Base-by-base conservation (phyloP, 768 basidiomycete genomes). In the Tulasnella sp. region DNA sequence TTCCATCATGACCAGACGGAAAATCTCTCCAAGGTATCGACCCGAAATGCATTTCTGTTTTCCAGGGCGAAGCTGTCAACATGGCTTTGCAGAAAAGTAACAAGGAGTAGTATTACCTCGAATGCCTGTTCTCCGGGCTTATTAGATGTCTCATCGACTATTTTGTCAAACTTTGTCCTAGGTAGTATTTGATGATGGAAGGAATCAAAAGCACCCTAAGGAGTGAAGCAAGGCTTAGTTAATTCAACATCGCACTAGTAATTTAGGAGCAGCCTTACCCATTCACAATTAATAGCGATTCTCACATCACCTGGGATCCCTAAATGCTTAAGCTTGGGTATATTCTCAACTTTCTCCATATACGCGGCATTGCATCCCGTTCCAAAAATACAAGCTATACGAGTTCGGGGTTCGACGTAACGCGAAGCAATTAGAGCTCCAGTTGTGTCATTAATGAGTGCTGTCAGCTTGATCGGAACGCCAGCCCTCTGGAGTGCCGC, bases 311-410 rank as follows among this genome's bases (percentile, higher is more conserved):
- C 53, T 16, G 60, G 58, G 56, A 92, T 72, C 1, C 79, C 81
- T n/a, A 91, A 66, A 46, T 77, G 57, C 42, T 74, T 72, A 56
- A 96, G 78, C 72, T 99, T 99, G 34, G 83, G 76, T 43, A 96
- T 91, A 59, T 82, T 77, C 35, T 70, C 73, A 13, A 89, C 76
- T 52, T 79, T 78, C 63, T 99, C 93, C 88, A 95, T 92, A 62
- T 96, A 96, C 5, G 93, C 93, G 0, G 93, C 93, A 63, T 98
- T 98, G 64, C 92, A 96, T 0, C 95, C 95, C 5, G 95, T 99
- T 33, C 95, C 95, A 60, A 98, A 93, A 60, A 99, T 98, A 61
- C 85, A 83, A 1, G 89, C 95, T 59, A 96, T 92, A 63, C 85
- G 86, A 33, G 93, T 92, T 59, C 63, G 70, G 0, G 89, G 83